Evolutionary conservation across 139 green algal genomes (phyloP), one percentile per base, ranked within the genome.

Genomic region (Haematococcus lacustris): DNA sequence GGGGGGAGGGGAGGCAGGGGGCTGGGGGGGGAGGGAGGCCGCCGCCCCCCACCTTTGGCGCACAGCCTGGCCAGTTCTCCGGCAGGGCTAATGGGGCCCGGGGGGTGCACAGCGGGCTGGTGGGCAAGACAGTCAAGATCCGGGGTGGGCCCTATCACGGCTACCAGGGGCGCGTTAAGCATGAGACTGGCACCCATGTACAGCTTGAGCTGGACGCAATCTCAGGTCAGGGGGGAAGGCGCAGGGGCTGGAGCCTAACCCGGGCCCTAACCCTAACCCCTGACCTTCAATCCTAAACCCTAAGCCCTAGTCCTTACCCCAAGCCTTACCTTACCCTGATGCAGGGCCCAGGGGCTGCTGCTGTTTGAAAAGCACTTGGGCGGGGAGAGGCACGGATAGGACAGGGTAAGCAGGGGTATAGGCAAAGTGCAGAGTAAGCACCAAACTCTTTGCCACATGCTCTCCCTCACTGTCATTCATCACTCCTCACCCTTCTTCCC

Each of bases 171-270:
- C 82, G 86, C 7, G 86, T 97, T 6, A 85, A 92, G 66, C 83
- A 87, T n/a, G 88, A 90, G 63, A 95, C 90, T 3, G 83, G 78
- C 30, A 93, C 89, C 25, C 89, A 93, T 51, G 80, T 91, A n/a
- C 83, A 88, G 1, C 66, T 93, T 37, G 93, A 97, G 90, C 76
- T 97, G 67, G 91, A 97, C 67, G 94, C 93, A 2, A 86, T 93
- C 82, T 90, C 88, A 73, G 69, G 76, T 93, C 35, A 32, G 53
- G 65, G 28, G 62, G 6, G 57, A 68, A 34, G 57, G 28, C 7
- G 38, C 37, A 5, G 3, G 37, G 53, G 66, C 71, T 13, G 68
- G 35, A 7, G 41, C 62, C 1, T 33, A 68, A 6, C 7, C 51
- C 3, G 53, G 71, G 1, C 61, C 43, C 38, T 40, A 57, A 41